These are phyloP conservation scores for Paratinospora sagittata DNA, from an alignment of 164 flowering plant species.

Conservation along the genomic window DNA sequence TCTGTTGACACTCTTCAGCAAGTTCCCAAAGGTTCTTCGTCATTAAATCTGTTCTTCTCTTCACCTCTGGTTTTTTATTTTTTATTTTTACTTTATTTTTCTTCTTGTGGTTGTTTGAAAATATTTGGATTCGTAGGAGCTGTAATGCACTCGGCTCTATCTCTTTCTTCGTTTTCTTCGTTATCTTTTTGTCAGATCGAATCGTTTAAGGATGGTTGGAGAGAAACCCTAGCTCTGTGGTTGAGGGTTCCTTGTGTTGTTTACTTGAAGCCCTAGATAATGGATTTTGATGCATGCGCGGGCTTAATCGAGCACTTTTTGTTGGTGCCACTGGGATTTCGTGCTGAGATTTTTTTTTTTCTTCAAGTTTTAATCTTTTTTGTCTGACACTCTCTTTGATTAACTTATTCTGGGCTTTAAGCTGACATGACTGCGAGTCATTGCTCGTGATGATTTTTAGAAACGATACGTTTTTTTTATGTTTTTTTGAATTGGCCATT, in stretches of 20 bases:
- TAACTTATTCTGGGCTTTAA: background rate
- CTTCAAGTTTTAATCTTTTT: background rate
- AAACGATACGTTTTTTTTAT: background rate
- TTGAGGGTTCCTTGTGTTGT: background rate
- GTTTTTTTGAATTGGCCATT: background rate
- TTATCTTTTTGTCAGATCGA: background rate
- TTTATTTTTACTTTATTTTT: background rate
- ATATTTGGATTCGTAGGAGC: background rate
- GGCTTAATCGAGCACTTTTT: background rate
- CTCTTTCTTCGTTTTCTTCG: background rate
- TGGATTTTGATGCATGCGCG: background rate
- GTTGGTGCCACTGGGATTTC: background rate
- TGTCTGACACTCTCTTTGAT: background rate
- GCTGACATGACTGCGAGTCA: background rate
- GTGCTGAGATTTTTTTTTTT: background rate
- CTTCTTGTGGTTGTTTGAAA: background rate
- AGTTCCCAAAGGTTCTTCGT: constrained; percentile 50
- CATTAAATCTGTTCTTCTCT: background rate
- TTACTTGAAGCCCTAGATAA: background rate
- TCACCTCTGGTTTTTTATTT: background rate
- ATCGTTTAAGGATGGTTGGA: background rate
- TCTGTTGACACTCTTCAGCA: constrained; percentile 37
- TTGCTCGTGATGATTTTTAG: background rate
- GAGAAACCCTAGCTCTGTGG: constrained; percentile 1
- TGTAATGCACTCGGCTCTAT: background rate